Percentiles rank a stretch among this genome's conserved stretches.
Conservation (phyloP, 495 filamentous ascomycete species). For the Pseudotulostoma volvatum region DNA sequence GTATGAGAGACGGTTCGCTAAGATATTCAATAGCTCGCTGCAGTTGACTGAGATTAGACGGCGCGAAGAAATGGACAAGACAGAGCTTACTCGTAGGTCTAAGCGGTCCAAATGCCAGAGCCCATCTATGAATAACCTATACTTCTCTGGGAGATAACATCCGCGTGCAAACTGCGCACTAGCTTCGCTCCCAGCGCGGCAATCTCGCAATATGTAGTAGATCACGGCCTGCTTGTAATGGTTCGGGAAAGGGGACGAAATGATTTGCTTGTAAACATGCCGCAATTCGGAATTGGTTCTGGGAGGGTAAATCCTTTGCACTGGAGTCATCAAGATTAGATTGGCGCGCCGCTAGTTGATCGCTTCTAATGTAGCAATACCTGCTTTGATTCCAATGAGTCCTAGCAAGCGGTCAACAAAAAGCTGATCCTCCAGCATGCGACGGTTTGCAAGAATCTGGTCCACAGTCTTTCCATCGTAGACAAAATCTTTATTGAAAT, state of each 20-base stretch:
- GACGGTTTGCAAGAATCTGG: conserved; percentile 44
- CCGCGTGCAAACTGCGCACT: conserved; percentile 34
- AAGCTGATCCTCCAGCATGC: conserved; percentile 44
- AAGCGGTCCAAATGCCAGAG: conserved; percentile 64
- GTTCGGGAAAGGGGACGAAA: conserved; percentile 38
- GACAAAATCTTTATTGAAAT: conserved; percentile 41
- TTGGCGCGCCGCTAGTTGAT: background rate
- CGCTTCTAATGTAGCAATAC: conserved; percentile 21
- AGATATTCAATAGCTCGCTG: conserved; percentile 55
- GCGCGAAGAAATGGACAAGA: background rate
- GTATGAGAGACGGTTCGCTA: conserved; percentile 56
- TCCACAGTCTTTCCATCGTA: conserved; percentile 42
- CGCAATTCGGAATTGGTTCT: conserved; percentile 45
- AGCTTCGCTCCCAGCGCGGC: conserved; percentile 36
- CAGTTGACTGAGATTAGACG: conserved; percentile 7
- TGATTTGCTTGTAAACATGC: conserved; percentile 47
- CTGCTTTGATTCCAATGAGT: conserved; percentile 49
- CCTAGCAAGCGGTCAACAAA: conserved; percentile 61
- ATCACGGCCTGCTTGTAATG: conserved; percentile 64
- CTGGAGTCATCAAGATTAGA: conserved; percentile 14
- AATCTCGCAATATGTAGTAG: conserved; percentile 67
- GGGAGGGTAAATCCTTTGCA: conserved; percentile 50
- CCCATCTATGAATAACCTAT: conserved; percentile 59
- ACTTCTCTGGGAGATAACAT: conserved; percentile 48
- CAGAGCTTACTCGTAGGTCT: conserved; percentile 40